A percentile compares a stretch with the other conserved stretches of the same genome.
These are phyloP conservation scores for Luvunga scandens DNA, from an alignment of 345 rosid species.

Conservation along the genomic window DNA sequence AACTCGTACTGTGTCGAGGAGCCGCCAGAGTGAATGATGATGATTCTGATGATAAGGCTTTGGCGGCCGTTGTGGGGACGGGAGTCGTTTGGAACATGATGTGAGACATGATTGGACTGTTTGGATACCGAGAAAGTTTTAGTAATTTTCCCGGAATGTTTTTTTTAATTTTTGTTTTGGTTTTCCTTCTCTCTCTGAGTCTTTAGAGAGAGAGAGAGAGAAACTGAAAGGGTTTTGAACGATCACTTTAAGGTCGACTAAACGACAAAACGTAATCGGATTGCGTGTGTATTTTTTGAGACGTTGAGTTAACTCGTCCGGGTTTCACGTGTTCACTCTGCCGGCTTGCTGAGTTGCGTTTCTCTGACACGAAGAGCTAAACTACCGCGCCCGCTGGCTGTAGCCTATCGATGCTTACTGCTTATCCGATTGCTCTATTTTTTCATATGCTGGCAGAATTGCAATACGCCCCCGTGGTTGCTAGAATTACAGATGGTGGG, in stretches of 20 bases:
- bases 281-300: background rate
- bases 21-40: constrained; percentile 31
- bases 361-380: background rate
- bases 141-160: background rate
- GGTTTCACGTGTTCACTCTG: background rate
- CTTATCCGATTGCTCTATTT: too few species aligned
- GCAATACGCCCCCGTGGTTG: too few species aligned
- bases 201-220: constrained; percentile 5
- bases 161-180: background rate
- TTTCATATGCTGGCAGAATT: too few species aligned
- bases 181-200: background rate
- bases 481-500: too few species aligned
- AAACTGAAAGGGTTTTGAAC: constrained; percentile 24
- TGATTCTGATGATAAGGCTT: constrained; percentile 23
- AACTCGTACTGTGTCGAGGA: constrained; percentile 28
- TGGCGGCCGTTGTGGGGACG: constrained; percentile 24
- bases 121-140: constrained; percentile 11
- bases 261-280: constrained; percentile 12
- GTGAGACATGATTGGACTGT: constrained; percentile 33
- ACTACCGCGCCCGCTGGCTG: background rate
- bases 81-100: constrained; percentile 40
- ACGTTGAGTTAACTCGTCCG: constrained; percentile 1
- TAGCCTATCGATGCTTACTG: too few species aligned
- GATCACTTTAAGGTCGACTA: constrained; percentile 19
- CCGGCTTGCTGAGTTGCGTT: background rate